Percentiles rank a stretch among this genome's conserved stretches.
Conservation (phyloP, 169 alveolate species). For the Cyclospora cayetanensis region DNA sequence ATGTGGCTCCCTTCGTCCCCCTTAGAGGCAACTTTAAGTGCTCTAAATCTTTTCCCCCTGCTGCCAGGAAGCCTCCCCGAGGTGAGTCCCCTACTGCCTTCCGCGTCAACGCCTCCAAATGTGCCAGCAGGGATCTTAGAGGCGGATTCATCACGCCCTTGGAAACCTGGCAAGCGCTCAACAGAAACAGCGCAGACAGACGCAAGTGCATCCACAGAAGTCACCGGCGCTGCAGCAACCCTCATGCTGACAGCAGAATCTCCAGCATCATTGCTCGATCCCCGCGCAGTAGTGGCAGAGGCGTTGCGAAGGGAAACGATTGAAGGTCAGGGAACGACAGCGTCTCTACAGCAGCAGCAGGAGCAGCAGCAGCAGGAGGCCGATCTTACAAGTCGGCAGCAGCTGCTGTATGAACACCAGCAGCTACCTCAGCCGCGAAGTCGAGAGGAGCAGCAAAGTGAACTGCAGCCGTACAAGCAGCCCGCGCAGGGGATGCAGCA, state of each 20-base stretch:
- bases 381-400: neutral
- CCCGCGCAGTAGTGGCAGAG: neutral
- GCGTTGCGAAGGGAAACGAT: neutral
- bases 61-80: too few species aligned
- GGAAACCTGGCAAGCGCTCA: too few species aligned
- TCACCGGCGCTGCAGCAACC: neutral
- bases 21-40: too few species aligned
- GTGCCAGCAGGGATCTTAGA: too few species aligned
- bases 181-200: neutral
- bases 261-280: neutral
- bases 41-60: too few species aligned
- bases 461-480: neutral
- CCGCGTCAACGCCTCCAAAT: too few species aligned
- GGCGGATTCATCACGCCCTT: too few species aligned
- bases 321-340: neutral
- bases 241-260: neutral
- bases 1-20: too few species aligned
- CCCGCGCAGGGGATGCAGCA: neutral
- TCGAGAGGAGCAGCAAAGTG: neutral
- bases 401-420: neutral
- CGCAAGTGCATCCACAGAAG: neutral
- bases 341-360: neutral
- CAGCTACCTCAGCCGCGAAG: neutral
- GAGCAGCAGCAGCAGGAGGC: neutral
- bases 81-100: too few species aligned